Evolutionary conservation across 1,284 basidiomycete species (phyloP).

Genomic region (Termitomyces sp.): DNA sequence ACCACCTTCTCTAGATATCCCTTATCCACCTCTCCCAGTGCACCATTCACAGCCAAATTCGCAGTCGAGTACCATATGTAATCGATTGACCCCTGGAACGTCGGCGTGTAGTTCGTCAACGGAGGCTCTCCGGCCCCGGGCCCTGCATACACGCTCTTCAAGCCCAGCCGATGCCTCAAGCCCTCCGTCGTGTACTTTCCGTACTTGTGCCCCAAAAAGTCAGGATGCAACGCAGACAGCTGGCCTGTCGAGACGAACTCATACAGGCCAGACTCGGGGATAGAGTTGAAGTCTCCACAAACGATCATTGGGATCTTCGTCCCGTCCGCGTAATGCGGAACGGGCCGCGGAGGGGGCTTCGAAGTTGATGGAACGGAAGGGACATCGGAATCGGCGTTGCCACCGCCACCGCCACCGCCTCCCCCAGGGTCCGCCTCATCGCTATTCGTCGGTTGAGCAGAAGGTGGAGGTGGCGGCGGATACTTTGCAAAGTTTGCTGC

Average conservation of each 20-base stretch:
- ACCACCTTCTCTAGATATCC: conserved; percentile 87
- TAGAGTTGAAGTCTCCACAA: conserved; percentile 94
- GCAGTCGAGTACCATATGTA: conserved; percentile 90
- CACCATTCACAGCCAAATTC: conserved; percentile 78
- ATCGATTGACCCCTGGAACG: conserved; percentile 82
- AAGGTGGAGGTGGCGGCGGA: conserved; percentile 56
- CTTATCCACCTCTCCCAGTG: conserved; percentile 86
- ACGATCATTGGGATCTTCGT: conserved; percentile 89
- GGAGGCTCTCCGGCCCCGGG: conserved; percentile 53
- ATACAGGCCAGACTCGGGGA: conserved; percentile 85
- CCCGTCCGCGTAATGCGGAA: conserved; percentile 74
- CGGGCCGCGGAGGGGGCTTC: conserved; percentile 37
- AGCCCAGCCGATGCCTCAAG: conserved; percentile 70
- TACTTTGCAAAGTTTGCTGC: conserved; percentile 81
- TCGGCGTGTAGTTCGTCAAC: conserved; percentile 90
- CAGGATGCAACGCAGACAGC: conserved; percentile 74
- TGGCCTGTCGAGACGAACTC: conserved; percentile 82
- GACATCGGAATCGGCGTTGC: conserved; percentile 18
- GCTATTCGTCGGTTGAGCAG: conserved; percentile 10
- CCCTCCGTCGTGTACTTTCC: conserved; percentile 93
- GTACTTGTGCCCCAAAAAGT: conserved; percentile 91
- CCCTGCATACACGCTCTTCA: conserved; percentile 80
- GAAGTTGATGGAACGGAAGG: conserved; percentile 22
- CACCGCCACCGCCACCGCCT: conserved; percentile 1
- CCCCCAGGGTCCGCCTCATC: conserved; percentile 15